Evolutionary conservation across 495 filamentous ascomycete species (phyloP).

Genomic region (Aspergillus diversus): DNA sequence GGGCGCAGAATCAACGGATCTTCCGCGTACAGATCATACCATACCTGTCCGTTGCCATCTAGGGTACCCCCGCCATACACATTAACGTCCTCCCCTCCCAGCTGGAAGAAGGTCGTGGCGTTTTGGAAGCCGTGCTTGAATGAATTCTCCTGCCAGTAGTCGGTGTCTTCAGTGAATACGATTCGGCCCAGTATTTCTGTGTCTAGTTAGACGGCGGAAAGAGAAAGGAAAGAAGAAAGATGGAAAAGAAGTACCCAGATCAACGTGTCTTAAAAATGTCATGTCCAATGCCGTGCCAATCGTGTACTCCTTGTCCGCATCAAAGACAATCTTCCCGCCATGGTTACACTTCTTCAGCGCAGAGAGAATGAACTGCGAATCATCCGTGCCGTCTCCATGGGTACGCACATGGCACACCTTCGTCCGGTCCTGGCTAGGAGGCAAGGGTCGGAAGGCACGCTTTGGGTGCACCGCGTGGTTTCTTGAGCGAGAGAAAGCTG

Average conservation of each 20-base stretch:
- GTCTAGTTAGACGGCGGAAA: constrained; percentile 2
- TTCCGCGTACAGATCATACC: constrained; percentile 65
- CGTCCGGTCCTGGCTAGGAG: constrained; percentile 31
- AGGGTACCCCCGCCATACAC: constrained; percentile 66
- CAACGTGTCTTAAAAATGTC: constrained; percentile 65
- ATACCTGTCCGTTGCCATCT: constrained; percentile 70
- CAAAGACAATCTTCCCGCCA: constrained; percentile 68
- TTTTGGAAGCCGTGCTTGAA: constrained; percentile 68
- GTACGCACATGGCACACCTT: constrained; percentile 41
- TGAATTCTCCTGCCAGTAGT: constrained; percentile 66
- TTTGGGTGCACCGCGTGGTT: constrained; percentile 37
- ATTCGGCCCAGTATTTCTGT: constrained; percentile 58
- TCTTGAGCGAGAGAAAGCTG: constrained; percentile 27
- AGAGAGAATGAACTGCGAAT: constrained; percentile 59
- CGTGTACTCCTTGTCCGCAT: constrained; percentile 55
- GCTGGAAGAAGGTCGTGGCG: constrained; percentile 68
- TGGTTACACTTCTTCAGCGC: constrained; percentile 67
- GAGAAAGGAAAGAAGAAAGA: not conserved
- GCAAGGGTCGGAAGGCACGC: constrained; percentile 41
- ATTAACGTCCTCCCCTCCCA: constrained; percentile 70
- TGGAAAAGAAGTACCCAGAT: constrained; percentile 47
- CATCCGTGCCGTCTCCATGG: constrained; percentile 55
- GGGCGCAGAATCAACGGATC: constrained; percentile 62
- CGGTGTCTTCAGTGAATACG: constrained; percentile 64
- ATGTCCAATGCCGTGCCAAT: constrained; percentile 68